Conservation (phyloP, 257 asterid species). For the Perilla frutescens region DNA sequence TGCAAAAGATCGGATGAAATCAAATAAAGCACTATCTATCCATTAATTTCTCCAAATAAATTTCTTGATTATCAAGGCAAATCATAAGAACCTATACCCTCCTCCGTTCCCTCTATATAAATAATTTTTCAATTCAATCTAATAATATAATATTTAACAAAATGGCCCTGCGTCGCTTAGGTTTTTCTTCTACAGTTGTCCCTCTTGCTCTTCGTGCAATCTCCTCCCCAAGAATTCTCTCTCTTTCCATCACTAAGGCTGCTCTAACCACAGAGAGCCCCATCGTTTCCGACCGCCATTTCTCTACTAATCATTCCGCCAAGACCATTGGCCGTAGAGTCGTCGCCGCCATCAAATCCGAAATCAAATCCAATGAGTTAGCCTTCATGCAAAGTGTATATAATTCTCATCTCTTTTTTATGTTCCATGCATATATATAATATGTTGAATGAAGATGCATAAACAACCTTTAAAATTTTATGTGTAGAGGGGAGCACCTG, state of each 20-base stretch:
- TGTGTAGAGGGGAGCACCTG: not conserved
- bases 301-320: not conserved
- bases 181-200: not conserved
- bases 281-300: not conserved
- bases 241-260: no score
- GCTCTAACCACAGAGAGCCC: not conserved
- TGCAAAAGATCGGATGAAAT: no score
- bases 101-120: no score
- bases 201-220: constrained; percentile 1
- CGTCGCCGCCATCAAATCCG: not conserved
- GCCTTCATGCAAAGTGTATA: not conserved
- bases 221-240: not conserved
- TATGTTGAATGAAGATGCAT: no score
- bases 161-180: not conserved
- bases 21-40: no score
- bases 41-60: not conserved
- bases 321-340: not conserved
- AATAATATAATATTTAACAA: not conserved
- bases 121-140: not conserved
- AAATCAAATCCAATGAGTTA: not conserved
- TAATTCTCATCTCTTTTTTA: no score
- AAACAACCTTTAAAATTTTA: no score
- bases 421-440: no score
- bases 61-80: constrained; percentile 20
- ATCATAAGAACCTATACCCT: not conserved